Percentiles rank a stretch among this genome's conserved stretches.
phyloP scores from a whole-genome alignment of 257 asterid genomes.

The Echites panduratus region DNA sequence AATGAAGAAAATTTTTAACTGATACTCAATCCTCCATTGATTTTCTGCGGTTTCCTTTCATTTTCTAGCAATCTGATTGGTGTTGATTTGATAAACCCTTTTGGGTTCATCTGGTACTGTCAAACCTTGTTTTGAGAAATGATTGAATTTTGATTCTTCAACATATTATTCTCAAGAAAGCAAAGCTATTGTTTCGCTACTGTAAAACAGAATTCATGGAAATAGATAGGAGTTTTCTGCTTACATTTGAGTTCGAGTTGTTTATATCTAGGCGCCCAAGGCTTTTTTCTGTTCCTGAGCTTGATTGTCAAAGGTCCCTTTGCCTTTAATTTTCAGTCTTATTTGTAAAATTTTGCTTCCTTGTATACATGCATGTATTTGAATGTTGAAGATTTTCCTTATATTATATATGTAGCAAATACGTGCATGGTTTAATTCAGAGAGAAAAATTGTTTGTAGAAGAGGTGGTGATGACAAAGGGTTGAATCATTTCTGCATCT shows the following conservation, averaged over 20 bases:
- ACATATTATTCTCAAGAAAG: neutral
- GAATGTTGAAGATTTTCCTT: neutral
- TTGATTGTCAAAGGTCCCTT: slow-evolving; percentile 41
- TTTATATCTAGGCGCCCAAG: slow-evolving; percentile 55
- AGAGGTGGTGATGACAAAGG: slow-evolving; percentile 62
- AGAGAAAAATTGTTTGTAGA: slow-evolving; percentile 53
- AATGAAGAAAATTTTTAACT: too few relatives aligned
- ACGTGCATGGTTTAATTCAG: slow-evolving; percentile 26
- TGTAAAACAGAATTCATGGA: slow-evolving; percentile 34
- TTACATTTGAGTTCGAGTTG: slow-evolving; percentile 50
- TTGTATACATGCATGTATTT: neutral
- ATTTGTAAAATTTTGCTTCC: neutral
- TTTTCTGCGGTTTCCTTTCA: neutral
- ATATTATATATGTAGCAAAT: neutral
- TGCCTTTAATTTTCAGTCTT: neutral
- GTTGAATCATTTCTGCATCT: slow-evolving; percentile 74
- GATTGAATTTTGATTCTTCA: neutral
- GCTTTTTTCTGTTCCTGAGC: slow-evolving; percentile 40
- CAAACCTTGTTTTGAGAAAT: neutral
- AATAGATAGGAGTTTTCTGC: slow-evolving; percentile 62
- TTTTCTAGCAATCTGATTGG: neutral
- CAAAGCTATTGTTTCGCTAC: neutral
- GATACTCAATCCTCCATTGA: too few relatives aligned
- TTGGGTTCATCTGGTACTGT: slow-evolving; percentile 1
- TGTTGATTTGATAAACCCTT: slow-evolving; percentile 3